Conservation (phyloP, 2,329 filamentous ascomycete genomes). For the Davidsoniella australis region DNA sequence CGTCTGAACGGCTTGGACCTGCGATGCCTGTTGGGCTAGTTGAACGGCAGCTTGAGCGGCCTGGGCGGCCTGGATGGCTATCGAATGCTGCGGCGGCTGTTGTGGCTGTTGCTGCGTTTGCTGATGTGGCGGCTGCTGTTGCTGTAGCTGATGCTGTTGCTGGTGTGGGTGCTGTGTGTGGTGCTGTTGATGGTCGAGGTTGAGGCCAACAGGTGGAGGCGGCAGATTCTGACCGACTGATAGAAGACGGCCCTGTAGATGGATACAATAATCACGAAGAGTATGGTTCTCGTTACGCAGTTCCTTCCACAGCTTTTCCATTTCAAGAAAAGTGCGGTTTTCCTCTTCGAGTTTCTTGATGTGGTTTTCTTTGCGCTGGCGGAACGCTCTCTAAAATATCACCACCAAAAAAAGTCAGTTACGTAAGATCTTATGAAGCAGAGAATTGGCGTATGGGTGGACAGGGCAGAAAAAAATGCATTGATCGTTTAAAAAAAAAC, state of each 20-base stretch:
- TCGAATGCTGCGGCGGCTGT: background rate
- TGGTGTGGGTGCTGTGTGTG: background rate
- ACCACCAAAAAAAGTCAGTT: constrained; percentile 17
- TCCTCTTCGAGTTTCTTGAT: constrained; percentile 96
- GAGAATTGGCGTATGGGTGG: constrained; percentile 12
- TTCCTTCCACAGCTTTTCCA: constrained; percentile 64
- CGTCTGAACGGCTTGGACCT: background rate
- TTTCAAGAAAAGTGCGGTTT: constrained; percentile 59
- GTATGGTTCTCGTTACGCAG: constrained; percentile 79
- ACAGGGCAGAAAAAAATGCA: constrained; percentile 16
- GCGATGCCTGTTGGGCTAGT: background rate
- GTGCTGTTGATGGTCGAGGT: background rate
- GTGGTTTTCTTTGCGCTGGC: constrained; percentile 92
- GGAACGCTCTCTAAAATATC: constrained; percentile 63
- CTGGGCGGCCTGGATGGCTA: background rate
- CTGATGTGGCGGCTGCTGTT: background rate
- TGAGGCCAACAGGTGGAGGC: constrained; percentile 42
- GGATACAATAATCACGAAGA: constrained; percentile 81
- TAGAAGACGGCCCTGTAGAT: constrained; percentile 70
- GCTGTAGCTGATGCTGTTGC: background rate
- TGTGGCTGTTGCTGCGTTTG: background rate
- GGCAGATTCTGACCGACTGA: constrained; percentile 74
- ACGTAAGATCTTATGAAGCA: constrained; percentile 12
- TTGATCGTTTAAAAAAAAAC: constrained; percentile 16
- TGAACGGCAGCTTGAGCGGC: background rate